Evolutionary conservation across 2,329 filamentous ascomycete genomes (phyloP).

Genomic region (Chaetomium olivaceum): DNA sequence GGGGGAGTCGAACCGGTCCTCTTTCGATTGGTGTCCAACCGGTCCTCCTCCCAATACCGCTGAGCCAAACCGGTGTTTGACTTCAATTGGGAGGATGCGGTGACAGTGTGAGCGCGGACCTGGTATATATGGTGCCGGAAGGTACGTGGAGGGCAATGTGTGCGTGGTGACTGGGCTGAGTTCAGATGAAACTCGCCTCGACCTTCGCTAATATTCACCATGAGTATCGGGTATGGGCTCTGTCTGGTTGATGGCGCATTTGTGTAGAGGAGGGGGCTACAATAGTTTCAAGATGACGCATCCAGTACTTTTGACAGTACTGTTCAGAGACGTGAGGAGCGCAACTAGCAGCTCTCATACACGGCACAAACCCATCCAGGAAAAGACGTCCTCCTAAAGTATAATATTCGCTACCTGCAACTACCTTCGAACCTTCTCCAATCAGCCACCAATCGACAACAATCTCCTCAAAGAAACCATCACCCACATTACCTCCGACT

Average conservation of each 20-base stretch:
- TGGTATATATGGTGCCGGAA: neutral
- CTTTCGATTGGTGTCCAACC: neutral
- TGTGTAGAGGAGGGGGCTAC: too few relatives aligned
- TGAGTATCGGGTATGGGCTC: neutral
- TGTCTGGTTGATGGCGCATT: neutral
- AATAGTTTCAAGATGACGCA: neutral
- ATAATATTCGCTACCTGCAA: constrained; percentile 1
- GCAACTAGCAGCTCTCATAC: neutral
- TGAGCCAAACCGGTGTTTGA: neutral
- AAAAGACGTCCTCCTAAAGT: neutral
- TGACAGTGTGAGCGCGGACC: neutral
- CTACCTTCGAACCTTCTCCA: neutral
- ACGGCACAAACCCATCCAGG: neutral
- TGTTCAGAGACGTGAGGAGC: neutral
- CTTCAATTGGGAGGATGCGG: neutral
- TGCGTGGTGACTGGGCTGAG: neutral
- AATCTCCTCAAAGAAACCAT: neutral
- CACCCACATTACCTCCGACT: neutral
- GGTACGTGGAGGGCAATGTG: neutral
- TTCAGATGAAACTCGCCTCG: neutral
- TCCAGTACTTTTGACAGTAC: too few relatives aligned
- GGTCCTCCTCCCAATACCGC: neutral
- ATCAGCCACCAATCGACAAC: neutral
- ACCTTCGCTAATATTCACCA: too few relatives aligned
- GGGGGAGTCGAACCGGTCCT: neutral